These are phyloP conservation scores for Petasospora rhodanensis DNA, from an alignment of 1,139 yeast genomes.

Conservation along the genomic window DNA sequence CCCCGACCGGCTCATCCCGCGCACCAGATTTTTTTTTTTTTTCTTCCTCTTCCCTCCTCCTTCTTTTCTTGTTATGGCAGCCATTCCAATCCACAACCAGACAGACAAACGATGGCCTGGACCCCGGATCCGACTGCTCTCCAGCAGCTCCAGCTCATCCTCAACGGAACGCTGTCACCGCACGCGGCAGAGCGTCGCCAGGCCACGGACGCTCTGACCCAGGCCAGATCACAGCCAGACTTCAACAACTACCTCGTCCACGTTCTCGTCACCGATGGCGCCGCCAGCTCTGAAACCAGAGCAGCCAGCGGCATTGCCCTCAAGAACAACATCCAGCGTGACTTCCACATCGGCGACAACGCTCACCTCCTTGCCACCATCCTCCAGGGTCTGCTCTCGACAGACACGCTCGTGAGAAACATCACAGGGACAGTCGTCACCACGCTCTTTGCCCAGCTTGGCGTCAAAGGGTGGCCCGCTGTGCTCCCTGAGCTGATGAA, in stretches of 20 bases:
- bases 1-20: slow-evolving; percentile 5
- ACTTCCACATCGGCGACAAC: slow-evolving; percentile 28
- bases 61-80: no score
- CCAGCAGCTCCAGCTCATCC: slow-evolving; percentile 56
- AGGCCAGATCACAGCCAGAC: slow-evolving; percentile 68
- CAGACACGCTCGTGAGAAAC: slow-evolving; percentile 63
- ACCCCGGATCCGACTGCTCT: slow-evolving; percentile 57
- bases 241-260: slow-evolving; percentile 66
- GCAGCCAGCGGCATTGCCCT: slow-evolving; percentile 87
- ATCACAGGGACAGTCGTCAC: slow-evolving; percentile 91
- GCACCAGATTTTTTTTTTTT: slow-evolving; percentile 2
- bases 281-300: slow-evolving; percentile 50
- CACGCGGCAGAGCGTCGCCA: slow-evolving; percentile 48
- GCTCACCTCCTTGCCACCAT: slow-evolving; percentile 57
- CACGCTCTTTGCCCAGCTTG: slow-evolving; percentile 68
- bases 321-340: slow-evolving; percentile 61
- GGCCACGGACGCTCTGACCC: slow-evolving; percentile 62
- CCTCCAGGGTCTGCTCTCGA: slow-evolving; percentile 61
- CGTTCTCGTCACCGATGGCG: slow-evolving; percentile 54
- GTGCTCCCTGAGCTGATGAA: slow-evolving; percentile 63
- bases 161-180: slow-evolving; percentile 63
- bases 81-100: no score
- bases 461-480: slow-evolving; percentile 71
- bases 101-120: slow-evolving; percentile 51
- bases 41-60: no score